A percentile compares a stretch with the other conserved stretches of the same genome.
phyloP scores from a whole-genome alignment of 176 grass and related monocot species.

The Aegilops bicornis region DNA sequence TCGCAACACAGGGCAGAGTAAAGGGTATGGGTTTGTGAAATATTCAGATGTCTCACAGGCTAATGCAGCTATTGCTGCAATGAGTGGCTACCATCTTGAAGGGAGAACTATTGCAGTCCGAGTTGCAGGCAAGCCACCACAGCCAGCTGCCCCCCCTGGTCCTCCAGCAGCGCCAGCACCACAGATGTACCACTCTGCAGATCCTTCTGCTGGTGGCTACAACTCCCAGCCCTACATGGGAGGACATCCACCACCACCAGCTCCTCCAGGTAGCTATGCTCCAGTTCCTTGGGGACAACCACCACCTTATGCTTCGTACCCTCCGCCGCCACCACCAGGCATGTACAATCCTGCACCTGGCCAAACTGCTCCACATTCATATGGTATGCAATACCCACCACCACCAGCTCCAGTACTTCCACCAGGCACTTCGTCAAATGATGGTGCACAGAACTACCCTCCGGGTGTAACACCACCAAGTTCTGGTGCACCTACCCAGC shows the following conservation, averaged over 20 bases:
- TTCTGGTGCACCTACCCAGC: slow-evolving; percentile 44
- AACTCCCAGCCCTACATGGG: slow-evolving; percentile 75
- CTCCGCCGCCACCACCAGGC: slow-evolving; percentile 63
- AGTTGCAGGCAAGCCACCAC: slow-evolving; percentile 79
- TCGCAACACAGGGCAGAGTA: slow-evolving; percentile 70
- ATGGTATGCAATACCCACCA: slow-evolving; percentile 58
- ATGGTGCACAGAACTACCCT: slow-evolving; percentile 53
- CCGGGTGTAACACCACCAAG: slow-evolving; percentile 57
- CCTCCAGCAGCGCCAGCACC: slow-evolving; percentile 27
- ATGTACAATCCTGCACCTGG: slow-evolving; percentile 57
- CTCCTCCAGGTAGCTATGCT: slow-evolving; percentile 77
- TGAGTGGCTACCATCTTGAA: slow-evolving; percentile 88
- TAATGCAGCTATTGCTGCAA: slow-evolving; percentile 72
- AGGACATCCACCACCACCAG: slow-evolving; percentile 56
- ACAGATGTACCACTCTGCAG: slow-evolving; percentile 28
- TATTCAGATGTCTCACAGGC: slow-evolving; percentile 90
- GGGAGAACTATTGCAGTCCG: slow-evolving; percentile 85
- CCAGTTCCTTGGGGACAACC: slow-evolving; percentile 77
- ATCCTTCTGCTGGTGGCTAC: slow-evolving; percentile 57
- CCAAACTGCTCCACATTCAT: slow-evolving; percentile 49
- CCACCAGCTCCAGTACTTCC: slow-evolving; percentile 55
- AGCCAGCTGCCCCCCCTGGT: slow-evolving; percentile 37
- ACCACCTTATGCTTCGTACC: slow-evolving; percentile 70
- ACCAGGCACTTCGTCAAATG: slow-evolving; percentile 59
- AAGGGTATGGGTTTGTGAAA: slow-evolving; percentile 97